These are phyloP conservation scores for Sporisorium iseilematis-ciliati DNA, from an alignment of 1,284 basidiomycete species.

Conservation along the genomic window DNA sequence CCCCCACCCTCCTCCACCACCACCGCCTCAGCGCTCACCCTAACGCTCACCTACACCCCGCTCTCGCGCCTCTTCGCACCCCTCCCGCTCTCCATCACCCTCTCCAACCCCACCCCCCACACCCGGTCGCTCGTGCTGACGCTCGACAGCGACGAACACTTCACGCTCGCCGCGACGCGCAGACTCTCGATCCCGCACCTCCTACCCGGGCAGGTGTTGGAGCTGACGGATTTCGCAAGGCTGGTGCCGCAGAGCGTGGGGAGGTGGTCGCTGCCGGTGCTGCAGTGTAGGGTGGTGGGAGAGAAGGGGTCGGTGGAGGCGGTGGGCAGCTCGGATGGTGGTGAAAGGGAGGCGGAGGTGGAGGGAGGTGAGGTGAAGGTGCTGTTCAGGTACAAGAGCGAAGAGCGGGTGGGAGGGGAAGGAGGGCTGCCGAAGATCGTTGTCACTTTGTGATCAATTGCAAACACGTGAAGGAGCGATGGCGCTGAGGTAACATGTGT, in stretches of 20 bases:
- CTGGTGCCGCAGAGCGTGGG: conserved; percentile 26
- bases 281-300: conserved; percentile 1
- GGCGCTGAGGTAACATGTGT: not conserved
- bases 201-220: conserved; percentile 7
- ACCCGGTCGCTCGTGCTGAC: conserved; percentile 14
- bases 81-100: not conserved
- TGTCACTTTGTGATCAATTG: not conserved
- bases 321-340: not conserved
- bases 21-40: not conserved
- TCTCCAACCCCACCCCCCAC: conserved; percentile 15
- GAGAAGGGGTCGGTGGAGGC: conserved; percentile 10
- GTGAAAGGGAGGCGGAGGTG: not conserved
- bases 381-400: conserved; percentile 6
- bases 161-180: conserved; percentile 27
- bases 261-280: not conserved
- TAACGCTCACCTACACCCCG: conserved; percentile 11
- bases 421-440: conserved; percentile 3
- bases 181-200: conserved; percentile 28
- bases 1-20: not conserved
- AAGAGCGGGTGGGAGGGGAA: not conserved
- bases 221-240: not conserved
- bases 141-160: conserved; percentile 34
- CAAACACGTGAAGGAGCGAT: no score
- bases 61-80: conserved; percentile 2
- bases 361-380: not conserved